Conservation (phyloP, 176 grass and related monocot genomes). For the Tuctoria greenei region DNA sequence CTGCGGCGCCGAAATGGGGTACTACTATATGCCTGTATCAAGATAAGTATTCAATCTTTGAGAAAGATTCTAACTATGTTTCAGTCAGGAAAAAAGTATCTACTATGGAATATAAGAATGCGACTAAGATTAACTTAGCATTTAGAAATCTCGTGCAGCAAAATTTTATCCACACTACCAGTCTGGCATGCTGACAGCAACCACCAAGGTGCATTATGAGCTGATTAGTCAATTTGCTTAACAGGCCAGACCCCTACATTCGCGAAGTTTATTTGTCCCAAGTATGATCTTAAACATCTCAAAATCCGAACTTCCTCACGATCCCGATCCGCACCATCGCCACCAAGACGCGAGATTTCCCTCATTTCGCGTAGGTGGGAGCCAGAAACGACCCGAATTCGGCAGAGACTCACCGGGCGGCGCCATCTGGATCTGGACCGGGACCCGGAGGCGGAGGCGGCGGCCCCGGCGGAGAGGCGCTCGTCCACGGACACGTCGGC, state of each 20-base stretch:
- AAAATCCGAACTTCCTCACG: background rate
- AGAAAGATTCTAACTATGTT: background rate
- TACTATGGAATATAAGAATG: background rate
- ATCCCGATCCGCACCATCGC: background rate
- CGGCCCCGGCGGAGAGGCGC: conserved; percentile 21
- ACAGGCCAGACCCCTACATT: too few relatives aligned
- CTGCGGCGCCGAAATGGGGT: conserved; percentile 8
- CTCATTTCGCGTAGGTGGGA: background rate
- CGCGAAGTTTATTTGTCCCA: background rate
- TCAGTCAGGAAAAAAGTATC: background rate
- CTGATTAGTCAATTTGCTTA: too few relatives aligned
- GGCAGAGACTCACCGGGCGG: conserved; percentile 18
- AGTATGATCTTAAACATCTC: background rate
- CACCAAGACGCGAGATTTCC: conserved; percentile 8
- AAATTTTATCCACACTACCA: background rate
- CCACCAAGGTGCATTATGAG: background rate
- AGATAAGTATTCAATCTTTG: conserved; percentile 16
- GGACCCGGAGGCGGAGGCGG: background rate
- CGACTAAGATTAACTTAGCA: background rate
- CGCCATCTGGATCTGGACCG: conserved; percentile 12
- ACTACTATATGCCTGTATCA: conserved; percentile 34
- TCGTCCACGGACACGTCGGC: conserved; percentile 59
- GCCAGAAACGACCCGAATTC: background rate
- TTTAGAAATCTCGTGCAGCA: background rate
- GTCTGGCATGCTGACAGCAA: background rate